Evolutionary conservation across 116 monocot species (phyloP).

Genomic region (Iris pallida): DNA sequence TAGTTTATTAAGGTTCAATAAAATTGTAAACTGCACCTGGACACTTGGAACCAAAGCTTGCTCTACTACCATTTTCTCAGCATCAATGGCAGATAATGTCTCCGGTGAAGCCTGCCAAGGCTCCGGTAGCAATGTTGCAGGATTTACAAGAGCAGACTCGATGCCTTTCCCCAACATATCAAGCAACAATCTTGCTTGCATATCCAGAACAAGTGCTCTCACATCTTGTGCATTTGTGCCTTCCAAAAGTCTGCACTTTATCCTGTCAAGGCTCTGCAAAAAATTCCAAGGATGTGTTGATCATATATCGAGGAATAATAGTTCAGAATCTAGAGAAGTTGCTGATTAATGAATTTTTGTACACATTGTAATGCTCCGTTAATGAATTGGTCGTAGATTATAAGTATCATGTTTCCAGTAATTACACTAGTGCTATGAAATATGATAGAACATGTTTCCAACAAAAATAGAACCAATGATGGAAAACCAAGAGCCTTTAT

Average conservation of each 20-base stretch:
- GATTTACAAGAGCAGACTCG: conserved; percentile 93
- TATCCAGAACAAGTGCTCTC: conserved; percentile 94
- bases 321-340: no score
- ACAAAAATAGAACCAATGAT: no score
- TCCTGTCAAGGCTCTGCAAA: conserved; percentile 87
- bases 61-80: conserved; percentile 92
- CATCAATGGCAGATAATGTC: conserved; percentile 72
- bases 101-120: conserved; percentile 95
- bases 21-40: conserved; percentile 45
- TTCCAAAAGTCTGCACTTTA: conserved; percentile 96
- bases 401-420: no score
- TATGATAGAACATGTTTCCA: no score
- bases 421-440: no score
- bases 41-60: conserved; percentile 69
- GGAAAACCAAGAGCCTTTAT: no score
- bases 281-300: not conserved
- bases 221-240: conserved; percentile 99
- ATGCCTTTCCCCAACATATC: conserved; percentile 99
- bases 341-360: no score
- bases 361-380: no score
- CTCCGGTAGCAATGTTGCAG: conserved; percentile 72
- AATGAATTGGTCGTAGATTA: no score
- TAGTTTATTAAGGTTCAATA: not conserved
- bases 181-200: conserved; percentile 95
- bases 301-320: no score